These are phyloP conservation scores for Xylaria palmicola DNA, from an alignment of 495 filamentous ascomycete genomes.

Conservation along the genomic window DNA sequence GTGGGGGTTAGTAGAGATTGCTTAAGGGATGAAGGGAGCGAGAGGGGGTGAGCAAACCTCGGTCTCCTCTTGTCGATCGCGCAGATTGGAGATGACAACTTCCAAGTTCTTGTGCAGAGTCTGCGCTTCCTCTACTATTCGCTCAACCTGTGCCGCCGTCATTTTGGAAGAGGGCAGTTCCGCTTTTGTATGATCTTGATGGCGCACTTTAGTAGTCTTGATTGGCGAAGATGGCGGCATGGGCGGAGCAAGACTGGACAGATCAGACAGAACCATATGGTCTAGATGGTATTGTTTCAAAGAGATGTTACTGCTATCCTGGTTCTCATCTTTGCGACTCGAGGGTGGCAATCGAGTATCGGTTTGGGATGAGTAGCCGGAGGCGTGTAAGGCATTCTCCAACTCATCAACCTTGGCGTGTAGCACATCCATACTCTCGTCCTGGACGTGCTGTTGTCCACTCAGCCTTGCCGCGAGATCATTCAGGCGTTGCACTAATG, in stretches of 20 bases:
- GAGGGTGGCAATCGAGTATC: background rate
- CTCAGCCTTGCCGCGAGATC: slow-evolving; percentile 42
- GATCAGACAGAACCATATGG: background rate
- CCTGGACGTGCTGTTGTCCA: slow-evolving; percentile 23
- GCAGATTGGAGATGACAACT: slow-evolving; percentile 36
- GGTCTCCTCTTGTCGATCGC: slow-evolving; percentile 49
- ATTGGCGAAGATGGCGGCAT: slow-evolving; percentile 15
- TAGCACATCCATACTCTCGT: slow-evolving; percentile 34
- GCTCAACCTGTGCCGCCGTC: slow-evolving; percentile 27
- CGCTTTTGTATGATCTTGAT: background rate
- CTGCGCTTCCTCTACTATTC: slow-evolving; percentile 42
- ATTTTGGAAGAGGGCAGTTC: slow-evolving; percentile 9
- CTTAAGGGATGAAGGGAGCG: slow-evolving; percentile 2
- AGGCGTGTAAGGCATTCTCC: slow-evolving; percentile 30
- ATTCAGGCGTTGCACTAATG: slow-evolving; percentile 48
- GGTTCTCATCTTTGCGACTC: background rate
- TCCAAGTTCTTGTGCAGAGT: slow-evolving; percentile 39
- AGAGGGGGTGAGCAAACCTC: slow-evolving; percentile 36
- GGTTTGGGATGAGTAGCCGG: background rate
- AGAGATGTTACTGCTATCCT: slow-evolving; percentile 15
- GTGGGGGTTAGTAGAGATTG: background rate
- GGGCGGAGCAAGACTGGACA: slow-evolving; percentile 14
- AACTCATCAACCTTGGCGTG: slow-evolving; percentile 48
- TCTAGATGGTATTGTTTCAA: slow-evolving; percentile 17
- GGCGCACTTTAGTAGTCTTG: slow-evolving; percentile 10